Base-by-base conservation (phyloP, 768 basidiomycete genomes). In the Cubamyces lactineus region DNA sequence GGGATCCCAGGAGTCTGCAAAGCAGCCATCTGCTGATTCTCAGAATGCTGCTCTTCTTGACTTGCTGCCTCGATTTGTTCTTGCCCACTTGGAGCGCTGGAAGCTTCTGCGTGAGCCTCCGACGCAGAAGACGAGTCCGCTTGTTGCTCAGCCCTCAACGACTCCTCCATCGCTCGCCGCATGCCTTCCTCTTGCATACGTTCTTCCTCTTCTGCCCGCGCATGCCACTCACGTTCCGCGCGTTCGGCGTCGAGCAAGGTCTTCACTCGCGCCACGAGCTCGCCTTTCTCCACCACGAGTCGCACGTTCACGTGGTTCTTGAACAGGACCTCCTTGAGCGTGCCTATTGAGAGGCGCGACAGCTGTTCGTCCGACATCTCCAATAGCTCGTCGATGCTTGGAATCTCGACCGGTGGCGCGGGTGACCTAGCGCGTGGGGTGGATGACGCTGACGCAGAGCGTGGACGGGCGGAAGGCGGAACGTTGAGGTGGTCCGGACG, bases 231-330 rank as follows among this genome's bases (percentile, higher is more conserved):
- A 15, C 72, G 62, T 61, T 71, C 69, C 5, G 26, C 45, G 49
- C 70, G 65, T 64, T 76, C 74, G 53, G 74, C 86, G 53, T 87
- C 86, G 17, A 93, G 75, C 13, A 94, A 74, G 16, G 73, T 76
- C 57, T 76, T 66, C 24, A 92, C 92, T 69, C 89, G 90, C 45
- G 73, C 79, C 15, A 94, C 91, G n/a, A 94, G 73, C 52, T 94
- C 92, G 23, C 80, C 77, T 78, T 97, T 97, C 78, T 97, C 95
- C n/a, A 96, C 76, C 1, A 95, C 77, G 56, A 82, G 71, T 69
- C 87, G 79, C 45, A 80, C 77, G 65, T 86, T 83, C 28, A 91
- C 85, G 66, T 85, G 93, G 66, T 95, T 92, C 56, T 86, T 85
- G 70, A 86, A 92, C 21, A 97, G 74, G 19, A 96, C 82, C 2